A percentile compares a stretch with the other conserved stretches of the same genome.
Conservation (phyloP, 768 basidiomycete species). For the Cubamyces sp. region DNA sequence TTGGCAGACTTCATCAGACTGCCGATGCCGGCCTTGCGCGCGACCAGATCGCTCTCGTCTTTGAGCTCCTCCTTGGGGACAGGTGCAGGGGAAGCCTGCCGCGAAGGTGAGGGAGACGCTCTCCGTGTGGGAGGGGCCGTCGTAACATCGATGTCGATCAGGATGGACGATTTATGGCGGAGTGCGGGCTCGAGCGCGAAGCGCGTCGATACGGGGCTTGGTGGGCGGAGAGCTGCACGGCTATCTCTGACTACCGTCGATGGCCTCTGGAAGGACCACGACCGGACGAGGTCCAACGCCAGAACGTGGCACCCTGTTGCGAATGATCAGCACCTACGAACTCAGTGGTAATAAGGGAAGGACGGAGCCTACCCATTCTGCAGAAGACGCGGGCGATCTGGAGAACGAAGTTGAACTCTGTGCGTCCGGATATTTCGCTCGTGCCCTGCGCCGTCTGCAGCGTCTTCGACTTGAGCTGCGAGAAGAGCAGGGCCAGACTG, state of each 20-base stretch:
- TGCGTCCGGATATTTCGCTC: conserved; percentile 83
- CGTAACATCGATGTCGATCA: conserved; percentile 88
- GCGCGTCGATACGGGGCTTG: conserved; percentile 50
- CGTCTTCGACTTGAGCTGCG: conserved; percentile 86
- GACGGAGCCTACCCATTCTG: conserved; percentile 75
- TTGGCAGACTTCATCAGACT: conserved; percentile 91
- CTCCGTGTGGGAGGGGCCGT: conserved; percentile 61
- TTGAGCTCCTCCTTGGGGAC: conserved; percentile 30
- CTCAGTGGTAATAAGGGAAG: background rate
- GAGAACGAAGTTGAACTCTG: conserved; percentile 94
- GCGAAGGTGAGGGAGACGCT: conserved; percentile 49
- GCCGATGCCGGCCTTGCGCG: conserved; percentile 76
- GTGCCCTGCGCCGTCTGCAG: conserved; percentile 93
- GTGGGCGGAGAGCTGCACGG: conserved; percentile 36
- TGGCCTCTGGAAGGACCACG: conserved; percentile 91
- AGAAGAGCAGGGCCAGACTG: conserved; percentile 87
- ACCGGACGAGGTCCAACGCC: conserved; percentile 86
- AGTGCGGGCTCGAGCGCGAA: conserved; percentile 56
- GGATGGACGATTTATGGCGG: conserved; percentile 70
- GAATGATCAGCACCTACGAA: background rate
- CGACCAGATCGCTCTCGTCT: conserved; percentile 60
- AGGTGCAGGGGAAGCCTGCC: conserved; percentile 17
- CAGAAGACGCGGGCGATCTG: conserved; percentile 94
- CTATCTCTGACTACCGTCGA: conserved; percentile 43
- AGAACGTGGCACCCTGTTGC: conserved; percentile 84